Percentiles rank a stretch among this genome's conserved stretches.
Conservation (phyloP, 2,329 filamentous ascomycete genomes). For the Calycina marina region DNA sequence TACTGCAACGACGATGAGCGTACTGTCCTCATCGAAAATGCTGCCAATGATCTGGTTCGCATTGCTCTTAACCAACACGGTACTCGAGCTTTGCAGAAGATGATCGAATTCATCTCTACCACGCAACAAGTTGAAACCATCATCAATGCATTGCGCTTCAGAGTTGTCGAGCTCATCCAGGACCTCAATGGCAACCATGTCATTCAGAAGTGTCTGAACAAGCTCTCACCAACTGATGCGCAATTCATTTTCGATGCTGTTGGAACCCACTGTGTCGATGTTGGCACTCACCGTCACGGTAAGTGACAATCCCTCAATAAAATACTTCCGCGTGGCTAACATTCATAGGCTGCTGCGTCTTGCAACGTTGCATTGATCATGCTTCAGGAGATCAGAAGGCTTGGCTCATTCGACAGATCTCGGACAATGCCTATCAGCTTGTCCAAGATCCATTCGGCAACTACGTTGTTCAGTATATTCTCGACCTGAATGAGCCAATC, state of each 20-base stretch:
- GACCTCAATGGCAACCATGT: conserved; percentile 98
- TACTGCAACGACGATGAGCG: conserved; percentile 92
- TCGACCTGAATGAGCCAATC: conserved; percentile 74
- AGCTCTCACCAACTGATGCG: conserved; percentile 68
- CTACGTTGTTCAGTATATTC: conserved; percentile 97
- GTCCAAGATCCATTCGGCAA: conserved; percentile 97
- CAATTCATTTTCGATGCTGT: conserved; percentile 97
- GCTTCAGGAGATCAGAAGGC: conserved; percentile 80
- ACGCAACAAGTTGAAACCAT: conserved; percentile 75
- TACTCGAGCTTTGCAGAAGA: conserved; percentile 92
- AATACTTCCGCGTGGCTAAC: background rate
- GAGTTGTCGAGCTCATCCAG: conserved; percentile 89
- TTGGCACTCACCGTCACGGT: conserved; percentile 87
- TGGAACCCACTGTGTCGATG: conserved; percentile 69
- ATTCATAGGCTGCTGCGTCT: conserved; percentile 64
- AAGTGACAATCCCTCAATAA: background rate
- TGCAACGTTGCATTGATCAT: conserved; percentile 97
- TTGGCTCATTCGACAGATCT: conserved; percentile 76
- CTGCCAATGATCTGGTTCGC: conserved; percentile 71
- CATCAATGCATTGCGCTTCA: conserved; percentile 65
- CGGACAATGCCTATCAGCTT: conserved; percentile 69
- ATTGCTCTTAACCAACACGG: conserved; percentile 97
- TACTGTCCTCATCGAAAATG: conserved; percentile 81
- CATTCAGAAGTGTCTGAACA: conserved; percentile 97
- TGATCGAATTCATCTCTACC: conserved; percentile 94